Base-by-base conservation (phyloP, 2,329 filamentous ascomycete species). In the Colletotrichum sp. region DNA sequence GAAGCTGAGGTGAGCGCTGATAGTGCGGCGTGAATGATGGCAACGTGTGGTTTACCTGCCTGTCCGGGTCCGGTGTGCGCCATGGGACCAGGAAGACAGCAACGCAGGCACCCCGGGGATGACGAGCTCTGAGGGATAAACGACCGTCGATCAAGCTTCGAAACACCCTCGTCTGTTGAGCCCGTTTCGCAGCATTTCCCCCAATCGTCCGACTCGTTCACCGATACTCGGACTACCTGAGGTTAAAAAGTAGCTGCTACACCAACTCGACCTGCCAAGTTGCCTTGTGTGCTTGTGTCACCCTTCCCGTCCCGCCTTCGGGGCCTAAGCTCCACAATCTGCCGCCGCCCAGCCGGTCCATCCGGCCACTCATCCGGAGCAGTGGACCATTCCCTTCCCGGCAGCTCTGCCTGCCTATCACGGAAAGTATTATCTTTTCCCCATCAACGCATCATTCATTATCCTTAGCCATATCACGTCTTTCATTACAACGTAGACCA, bases 291-390 rank as follows among this genome's bases (percentile, higher is more conserved):
- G 48, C 24, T 43, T 30, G 67, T 36, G 61, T 74, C 67, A 71
- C 67, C 30, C 68, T 66, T 66, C 68, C 69, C 62, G 62, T 75
- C 38, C 62, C 55, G 69, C 26, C 56, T 9, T 56, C 68, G 61
- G 69, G 38, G 69, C 48, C 62, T 38, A 62, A 65, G 70, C 56
- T 71, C 68, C 69, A 64, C 55, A 52, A 72, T 67, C 30, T 61
- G 52, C 68, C 60, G 52, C 58, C 61, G 67, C 69, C 55, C n/a
- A 60, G 30, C 62, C 62, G 73, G 55, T 67, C 32, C 26, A 72
- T 58, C 62, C 62, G 62, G 24, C n/a, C 21, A 34, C 58, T 36
- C 38, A 15, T 6, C 24, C 73, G 62, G 55, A 56, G 24, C n/a
- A 48, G 38, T 67, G 69, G 69, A n/a, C 30, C 52, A n/a, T 66